Evolutionary conservation across 2,329 filamentous ascomycete genomes (phyloP).

Genomic region (Hypomyces perniciosus): DNA sequence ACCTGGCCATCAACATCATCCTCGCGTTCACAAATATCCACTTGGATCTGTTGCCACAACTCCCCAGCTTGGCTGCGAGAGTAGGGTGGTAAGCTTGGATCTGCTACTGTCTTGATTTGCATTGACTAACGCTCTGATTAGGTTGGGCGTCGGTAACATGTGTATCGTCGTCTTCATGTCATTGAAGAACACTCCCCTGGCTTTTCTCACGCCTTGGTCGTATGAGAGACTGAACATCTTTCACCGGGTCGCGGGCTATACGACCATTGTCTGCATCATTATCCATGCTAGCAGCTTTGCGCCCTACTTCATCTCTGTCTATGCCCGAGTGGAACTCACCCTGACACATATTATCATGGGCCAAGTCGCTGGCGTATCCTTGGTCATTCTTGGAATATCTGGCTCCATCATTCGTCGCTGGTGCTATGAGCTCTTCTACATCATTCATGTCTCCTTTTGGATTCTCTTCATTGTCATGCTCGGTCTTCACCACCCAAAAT

Average conservation of each 20-base stretch:
- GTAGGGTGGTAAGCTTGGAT: conserved; percentile 30
- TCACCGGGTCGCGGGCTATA: conserved; percentile 48
- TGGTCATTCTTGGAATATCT: conserved; percentile 39
- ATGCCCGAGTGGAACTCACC: conserved; percentile 25
- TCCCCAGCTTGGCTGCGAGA: conserved; percentile 32
- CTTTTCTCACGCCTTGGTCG: conserved; percentile 46
- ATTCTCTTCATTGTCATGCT: conserved; percentile 41
- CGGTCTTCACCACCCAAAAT: conserved; percentile 46
- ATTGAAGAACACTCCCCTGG: conserved; percentile 54
- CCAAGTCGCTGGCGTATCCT: conserved; percentile 41
- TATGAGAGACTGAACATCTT: conserved; percentile 55
- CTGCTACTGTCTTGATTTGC: not conserved
- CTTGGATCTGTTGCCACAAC: conserved; percentile 22
- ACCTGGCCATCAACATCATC: conserved; percentile 29
- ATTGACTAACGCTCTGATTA: conserved; percentile 14
- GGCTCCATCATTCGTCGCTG: conserved; percentile 38
- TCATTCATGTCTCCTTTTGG: conserved; percentile 45
- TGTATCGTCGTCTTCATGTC: conserved; percentile 47
- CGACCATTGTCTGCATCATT: conserved; percentile 39
- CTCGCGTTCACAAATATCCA: conserved; percentile 30
- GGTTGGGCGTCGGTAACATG: conserved; percentile 41
- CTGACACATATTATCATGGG: conserved; percentile 37
- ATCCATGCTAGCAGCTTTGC: conserved; percentile 42
- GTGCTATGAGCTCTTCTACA: conserved; percentile 53
- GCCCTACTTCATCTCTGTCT: conserved; percentile 30